phyloP scores from a whole-genome alignment of 164 flowering plant species.

The Umbilicus rupestris region DNA sequence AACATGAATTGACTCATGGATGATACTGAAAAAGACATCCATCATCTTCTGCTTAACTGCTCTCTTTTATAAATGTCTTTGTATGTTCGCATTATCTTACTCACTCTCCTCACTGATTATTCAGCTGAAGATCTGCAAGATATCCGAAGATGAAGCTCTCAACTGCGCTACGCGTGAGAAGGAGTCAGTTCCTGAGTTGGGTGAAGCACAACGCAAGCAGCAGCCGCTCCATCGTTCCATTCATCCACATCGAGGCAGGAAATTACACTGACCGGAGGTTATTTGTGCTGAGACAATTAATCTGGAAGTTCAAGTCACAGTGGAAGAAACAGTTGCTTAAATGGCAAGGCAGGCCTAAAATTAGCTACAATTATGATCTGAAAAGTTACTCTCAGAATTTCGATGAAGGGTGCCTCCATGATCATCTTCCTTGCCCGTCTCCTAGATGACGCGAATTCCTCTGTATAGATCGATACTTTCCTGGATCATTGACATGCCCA shows the following conservation, averaged over 20 bases:
- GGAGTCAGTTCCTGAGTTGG: conserved; percentile 8
- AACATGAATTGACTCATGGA: not conserved
- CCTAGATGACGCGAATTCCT: no score
- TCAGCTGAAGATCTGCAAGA: conserved; percentile 2
- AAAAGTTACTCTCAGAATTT: conserved; percentile 10
- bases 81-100: not conserved
- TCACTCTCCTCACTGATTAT: not conserved
- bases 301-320: conserved; percentile 4
- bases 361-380: conserved; percentile 6
- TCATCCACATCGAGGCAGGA: conserved; percentile 1
- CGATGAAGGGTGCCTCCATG: not conserved
- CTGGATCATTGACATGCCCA: not conserved
- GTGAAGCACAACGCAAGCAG: not conserved
- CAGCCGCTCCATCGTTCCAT: not conserved
- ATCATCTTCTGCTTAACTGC: not conserved
- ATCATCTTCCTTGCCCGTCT: no score
- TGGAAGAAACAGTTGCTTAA: not conserved
- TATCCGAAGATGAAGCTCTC: not conserved
- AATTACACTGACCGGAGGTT: not conserved
- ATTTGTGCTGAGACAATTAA: not conserved
- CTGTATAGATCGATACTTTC: not conserved
- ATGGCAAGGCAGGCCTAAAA: not conserved
- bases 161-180: not conserved
- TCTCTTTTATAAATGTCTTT: not conserved
- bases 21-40: not conserved